Conservation (phyloP, 441 rosid genomes). For the Breynia disticha region DNA sequence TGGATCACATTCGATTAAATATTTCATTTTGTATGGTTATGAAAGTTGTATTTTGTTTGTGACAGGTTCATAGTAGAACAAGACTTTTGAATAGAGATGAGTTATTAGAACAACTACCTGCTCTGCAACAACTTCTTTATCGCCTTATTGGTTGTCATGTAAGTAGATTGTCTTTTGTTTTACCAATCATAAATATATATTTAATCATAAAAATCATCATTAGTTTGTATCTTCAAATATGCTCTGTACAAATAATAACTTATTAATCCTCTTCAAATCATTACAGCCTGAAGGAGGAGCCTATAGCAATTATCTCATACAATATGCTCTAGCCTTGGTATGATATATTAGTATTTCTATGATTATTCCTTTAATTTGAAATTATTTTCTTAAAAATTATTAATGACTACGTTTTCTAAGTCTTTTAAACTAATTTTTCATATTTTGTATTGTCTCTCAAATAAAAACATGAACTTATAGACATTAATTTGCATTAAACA, state of each 20-base stretch:
- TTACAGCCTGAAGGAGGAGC: slow-evolving; percentile 80
- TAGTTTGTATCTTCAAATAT: too few relatives aligned
- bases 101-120: slow-evolving; percentile 60
- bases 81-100: slow-evolving; percentile 36
- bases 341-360: neutral
- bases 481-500: too few relatives aligned
- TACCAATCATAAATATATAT: neutral
- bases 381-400: neutral
- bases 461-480: too few relatives aligned
- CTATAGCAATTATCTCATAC: slow-evolving; percentile 58
- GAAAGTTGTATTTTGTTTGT: neutral
- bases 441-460: neutral
- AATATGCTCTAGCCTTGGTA: slow-evolving; percentile 83
- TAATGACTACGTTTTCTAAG: neutral
- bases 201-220: too few relatives aligned
- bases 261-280: slow-evolving; percentile 6
- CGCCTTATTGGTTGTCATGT: slow-evolving; percentile 68
- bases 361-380: too few relatives aligned
- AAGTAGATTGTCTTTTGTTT: neutral
- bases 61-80: slow-evolving; percentile 58
- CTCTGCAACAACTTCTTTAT: slow-evolving; percentile 64
- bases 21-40: neutral
- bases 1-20: neutral
- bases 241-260: neutral
- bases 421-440: neutral